These are phyloP conservation scores for Phytophthora citrophthora DNA, from an alignment of 352 stramenopile genomes.

Conservation along the genomic window DNA sequence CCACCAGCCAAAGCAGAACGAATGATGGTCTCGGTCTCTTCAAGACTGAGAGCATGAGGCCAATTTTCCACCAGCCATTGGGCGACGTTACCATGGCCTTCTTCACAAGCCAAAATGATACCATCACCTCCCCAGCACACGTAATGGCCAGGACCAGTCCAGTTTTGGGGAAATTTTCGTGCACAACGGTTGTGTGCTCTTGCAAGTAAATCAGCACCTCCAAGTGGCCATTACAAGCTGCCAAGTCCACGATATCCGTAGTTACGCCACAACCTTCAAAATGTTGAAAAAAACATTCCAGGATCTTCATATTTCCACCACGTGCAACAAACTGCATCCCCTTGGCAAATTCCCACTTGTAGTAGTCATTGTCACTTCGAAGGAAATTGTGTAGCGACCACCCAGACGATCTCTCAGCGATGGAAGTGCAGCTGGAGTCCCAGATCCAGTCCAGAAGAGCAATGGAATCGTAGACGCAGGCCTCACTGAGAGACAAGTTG, in stretches of 20 bases:
- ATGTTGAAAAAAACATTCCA: not conserved
- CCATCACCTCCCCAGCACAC: not conserved
- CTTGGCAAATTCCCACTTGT: slow-evolving; percentile 4
- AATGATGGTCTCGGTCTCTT: not conserved
- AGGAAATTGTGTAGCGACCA: slow-evolving; percentile 9
- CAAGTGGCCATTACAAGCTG: not conserved
- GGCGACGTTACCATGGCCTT: not conserved
- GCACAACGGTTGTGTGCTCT: not conserved
- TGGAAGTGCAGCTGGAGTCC: not conserved
- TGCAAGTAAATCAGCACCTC: not conserved
- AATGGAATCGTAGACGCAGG: not conserved
- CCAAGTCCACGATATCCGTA: not conserved
- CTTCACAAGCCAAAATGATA: not conserved
- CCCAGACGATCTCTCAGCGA: not conserved
- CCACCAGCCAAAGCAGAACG: not conserved
- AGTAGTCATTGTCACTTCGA: not conserved
- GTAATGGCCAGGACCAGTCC: not conserved
- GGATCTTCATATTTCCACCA: not conserved
- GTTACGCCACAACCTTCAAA: not conserved
- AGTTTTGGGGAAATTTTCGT: not conserved
- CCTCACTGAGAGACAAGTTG: not conserved
- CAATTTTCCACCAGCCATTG: not conserved
- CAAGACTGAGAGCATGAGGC: not conserved
- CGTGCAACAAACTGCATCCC: not conserved
- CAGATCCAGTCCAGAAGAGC: slow-evolving; percentile 5